Conservation (phyloP, 345 rosid species). For the Citrus maxima region DNA sequence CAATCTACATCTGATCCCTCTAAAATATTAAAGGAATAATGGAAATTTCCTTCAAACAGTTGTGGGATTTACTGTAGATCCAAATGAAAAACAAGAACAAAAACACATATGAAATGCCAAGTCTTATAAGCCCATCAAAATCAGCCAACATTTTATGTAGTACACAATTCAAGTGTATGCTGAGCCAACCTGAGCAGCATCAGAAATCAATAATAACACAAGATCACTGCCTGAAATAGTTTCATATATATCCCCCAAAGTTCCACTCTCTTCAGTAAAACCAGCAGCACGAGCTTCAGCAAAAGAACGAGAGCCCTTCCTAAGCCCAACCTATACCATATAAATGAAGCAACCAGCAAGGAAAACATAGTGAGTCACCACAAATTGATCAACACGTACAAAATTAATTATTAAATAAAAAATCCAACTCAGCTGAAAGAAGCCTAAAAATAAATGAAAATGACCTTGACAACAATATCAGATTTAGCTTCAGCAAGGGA, state of each 20-base stretch:
- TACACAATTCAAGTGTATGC: not conserved
- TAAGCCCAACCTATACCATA: conserved; percentile 63
- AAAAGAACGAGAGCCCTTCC: conserved; percentile 85
- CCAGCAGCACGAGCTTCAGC: conserved; percentile 90
- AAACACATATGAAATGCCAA: not conserved
- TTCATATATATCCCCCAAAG: conserved; percentile 89
- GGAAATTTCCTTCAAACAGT: not conserved
- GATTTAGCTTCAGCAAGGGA: conserved; percentile 84
- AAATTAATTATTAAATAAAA: not conserved
- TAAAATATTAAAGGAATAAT: not conserved
- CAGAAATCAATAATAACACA: conserved; percentile 79
- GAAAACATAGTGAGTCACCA: not conserved
- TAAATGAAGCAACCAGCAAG: not conserved
- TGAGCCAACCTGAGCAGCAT: conserved; percentile 82
- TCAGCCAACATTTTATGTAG: not conserved
- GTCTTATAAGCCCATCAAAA: not conserved
- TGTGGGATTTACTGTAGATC: not conserved
- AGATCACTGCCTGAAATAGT: conserved; percentile 89
- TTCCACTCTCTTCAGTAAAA: conserved; percentile 79
- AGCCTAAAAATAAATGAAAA: not conserved
- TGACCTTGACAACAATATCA: conserved; percentile 72
- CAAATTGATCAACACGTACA: not conserved
- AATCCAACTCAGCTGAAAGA: not conserved
- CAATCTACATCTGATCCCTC: not conserved
- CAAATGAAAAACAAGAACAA: not conserved